These are phyloP conservation scores for Hyphodiscus sp. DNA, from an alignment of 2,329 filamentous ascomycete genomes.

Conservation along the genomic window DNA sequence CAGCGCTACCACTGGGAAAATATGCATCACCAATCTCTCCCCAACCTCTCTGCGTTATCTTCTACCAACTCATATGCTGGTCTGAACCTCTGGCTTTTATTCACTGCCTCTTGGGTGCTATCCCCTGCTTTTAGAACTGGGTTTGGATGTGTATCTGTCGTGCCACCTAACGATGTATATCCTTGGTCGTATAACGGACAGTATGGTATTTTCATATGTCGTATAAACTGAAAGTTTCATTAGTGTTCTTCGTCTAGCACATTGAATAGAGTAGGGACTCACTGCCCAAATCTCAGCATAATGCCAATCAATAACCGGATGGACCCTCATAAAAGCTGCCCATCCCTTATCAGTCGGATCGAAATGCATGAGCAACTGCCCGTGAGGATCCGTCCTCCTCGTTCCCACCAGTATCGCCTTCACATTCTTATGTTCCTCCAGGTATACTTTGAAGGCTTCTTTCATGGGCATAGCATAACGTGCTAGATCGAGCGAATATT, in stretches of 20 bases:
- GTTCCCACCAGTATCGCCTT: slow-evolving; percentile 84
- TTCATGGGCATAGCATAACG: slow-evolving; percentile 77
- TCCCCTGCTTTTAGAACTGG: slow-evolving; percentile 52
- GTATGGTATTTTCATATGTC: slow-evolving; percentile 72
- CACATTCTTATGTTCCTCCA: slow-evolving; percentile 56
- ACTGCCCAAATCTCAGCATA: slow-evolving; percentile 93
- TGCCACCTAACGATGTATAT: slow-evolving; percentile 89
- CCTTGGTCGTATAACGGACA: slow-evolving; percentile 82
- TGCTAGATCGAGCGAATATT: slow-evolving; percentile 70
- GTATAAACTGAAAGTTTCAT: slow-evolving; percentile 58
- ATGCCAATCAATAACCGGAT: slow-evolving; percentile 97
- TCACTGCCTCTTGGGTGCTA: slow-evolving; percentile 19
- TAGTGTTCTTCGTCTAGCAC: neutral
- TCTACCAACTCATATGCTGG: slow-evolving; percentile 71
- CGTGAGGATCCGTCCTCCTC: slow-evolving; percentile 85
- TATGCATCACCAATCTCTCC: slow-evolving; percentile 46
- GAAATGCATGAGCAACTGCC: slow-evolving; percentile 71
- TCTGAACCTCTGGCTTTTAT: slow-evolving; percentile 43
- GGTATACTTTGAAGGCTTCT: slow-evolving; percentile 70
- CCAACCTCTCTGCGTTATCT: slow-evolving; percentile 73
- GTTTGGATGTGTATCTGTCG: slow-evolving; percentile 83
- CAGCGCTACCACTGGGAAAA: neutral
- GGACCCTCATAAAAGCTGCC: slow-evolving; percentile 87
- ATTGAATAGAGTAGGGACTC: slow-evolving; percentile 35
- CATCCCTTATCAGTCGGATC: slow-evolving; percentile 83